These are phyloP conservation scores for Baorangia bicolor DNA, from an alignment of 768 basidiomycete genomes.

Conservation along the genomic window DNA sequence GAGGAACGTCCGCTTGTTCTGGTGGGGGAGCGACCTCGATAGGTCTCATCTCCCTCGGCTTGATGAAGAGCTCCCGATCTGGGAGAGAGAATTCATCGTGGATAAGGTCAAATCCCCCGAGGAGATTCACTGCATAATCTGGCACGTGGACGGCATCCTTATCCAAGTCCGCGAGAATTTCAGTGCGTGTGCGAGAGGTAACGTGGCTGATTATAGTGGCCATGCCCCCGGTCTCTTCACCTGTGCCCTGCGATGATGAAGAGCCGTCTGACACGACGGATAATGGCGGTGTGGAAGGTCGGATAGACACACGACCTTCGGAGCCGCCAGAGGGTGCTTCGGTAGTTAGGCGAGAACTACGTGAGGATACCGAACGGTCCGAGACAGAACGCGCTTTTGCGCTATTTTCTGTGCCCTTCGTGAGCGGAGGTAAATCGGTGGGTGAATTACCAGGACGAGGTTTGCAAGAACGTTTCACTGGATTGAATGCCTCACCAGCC, in stretches of 20 bases:
- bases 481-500: conserved; percentile 28
- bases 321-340: conserved; percentile 19
- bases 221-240: conserved; percentile 26
- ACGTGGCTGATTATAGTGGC: conserved; percentile 39
- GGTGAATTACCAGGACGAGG: conserved; percentile 17
- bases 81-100: conserved; percentile 34
- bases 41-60: conserved; percentile 30
- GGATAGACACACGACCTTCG: conserved; percentile 26
- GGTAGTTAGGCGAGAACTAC: conserved; percentile 23
- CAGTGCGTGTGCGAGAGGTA: conserved; percentile 35
- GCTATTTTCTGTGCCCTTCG: conserved; percentile 19
- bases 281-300: conserved; percentile 30
- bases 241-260: conserved; percentile 22
- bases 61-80: conserved; percentile 31
- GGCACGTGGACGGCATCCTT: conserved; percentile 40
- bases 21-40: conserved; percentile 29
- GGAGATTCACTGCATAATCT: conserved; percentile 44
- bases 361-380: conserved; percentile 17
- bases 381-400: conserved; percentile 17
- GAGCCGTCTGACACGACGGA: conserved; percentile 27
- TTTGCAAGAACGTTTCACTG: conserved; percentile 30
- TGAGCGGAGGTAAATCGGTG: conserved; percentile 14
- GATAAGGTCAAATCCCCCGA: conserved; percentile 42
- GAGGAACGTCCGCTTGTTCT: conserved; percentile 13
- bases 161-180: conserved; percentile 37